Percentiles rank a stretch among this genome's conserved stretches.
phyloP scores from a whole-genome alignment of 2,329 filamentous ascomycete species.

The Sporothrix curviconia region DNA sequence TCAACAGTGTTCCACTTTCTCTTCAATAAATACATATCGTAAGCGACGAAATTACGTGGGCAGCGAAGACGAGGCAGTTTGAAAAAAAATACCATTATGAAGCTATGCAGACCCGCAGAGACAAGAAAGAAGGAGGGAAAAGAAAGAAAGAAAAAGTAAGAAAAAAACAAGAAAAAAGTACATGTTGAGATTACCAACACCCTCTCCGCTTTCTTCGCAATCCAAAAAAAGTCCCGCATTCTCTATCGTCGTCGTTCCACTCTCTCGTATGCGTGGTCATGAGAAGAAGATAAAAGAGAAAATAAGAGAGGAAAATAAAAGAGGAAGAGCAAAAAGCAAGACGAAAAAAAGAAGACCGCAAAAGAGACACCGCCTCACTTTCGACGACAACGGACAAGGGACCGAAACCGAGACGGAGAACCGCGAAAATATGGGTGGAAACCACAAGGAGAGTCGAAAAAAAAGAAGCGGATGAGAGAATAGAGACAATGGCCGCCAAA shows the following conservation, averaged over 20 bases:
- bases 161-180: neutral
- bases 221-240: too few relatives aligned
- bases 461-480: neutral
- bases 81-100: neutral
- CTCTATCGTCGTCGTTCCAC: too few relatives aligned
- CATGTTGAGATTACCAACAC: too few relatives aligned
- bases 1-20: too few relatives aligned
- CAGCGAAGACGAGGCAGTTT: too few relatives aligned
- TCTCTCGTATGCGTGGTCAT: too few relatives aligned
- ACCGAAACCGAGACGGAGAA: too few relatives aligned
- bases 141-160: neutral
- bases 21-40: too few relatives aligned
- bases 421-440: neutral
- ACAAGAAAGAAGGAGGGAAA: neutral
- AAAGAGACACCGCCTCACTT: too few relatives aligned
- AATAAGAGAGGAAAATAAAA: neutral
- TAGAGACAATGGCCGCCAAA: conserved; percentile 9
- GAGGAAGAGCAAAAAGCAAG: neutral
- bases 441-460: neutral
- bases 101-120: neutral
- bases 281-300: neutral
- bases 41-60: neutral
- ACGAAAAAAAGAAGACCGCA: neutral
- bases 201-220: too few relatives aligned
- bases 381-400: too few relatives aligned